These are phyloP conservation scores for Platanthera guangdongensis DNA, from an alignment of 106 monocot species.

Conservation along the genomic window DNA sequence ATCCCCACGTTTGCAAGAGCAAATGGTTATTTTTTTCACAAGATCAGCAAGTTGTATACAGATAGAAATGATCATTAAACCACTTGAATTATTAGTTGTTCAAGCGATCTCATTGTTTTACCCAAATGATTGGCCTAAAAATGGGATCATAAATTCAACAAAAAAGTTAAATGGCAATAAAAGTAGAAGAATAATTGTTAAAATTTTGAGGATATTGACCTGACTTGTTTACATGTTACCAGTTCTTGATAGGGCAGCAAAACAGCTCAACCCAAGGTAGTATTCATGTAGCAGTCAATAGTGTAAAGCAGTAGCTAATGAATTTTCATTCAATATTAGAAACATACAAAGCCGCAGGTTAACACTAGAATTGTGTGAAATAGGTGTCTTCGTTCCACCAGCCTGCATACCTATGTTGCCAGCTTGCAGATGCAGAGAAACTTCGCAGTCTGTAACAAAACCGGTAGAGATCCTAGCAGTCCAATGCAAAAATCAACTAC, in stretches of 20 bases:
- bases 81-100: neutral
- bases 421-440: no score
- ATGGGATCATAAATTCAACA: no score
- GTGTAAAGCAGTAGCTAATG: neutral
- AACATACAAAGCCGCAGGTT: neutral
- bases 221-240: neutral
- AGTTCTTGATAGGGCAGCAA: neutral
- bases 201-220: no score
- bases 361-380: conserved; percentile 3
- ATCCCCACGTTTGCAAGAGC: neutral
- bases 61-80: neutral
- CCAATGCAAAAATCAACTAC: no score
- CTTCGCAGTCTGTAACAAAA: no score
- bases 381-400: neutral
- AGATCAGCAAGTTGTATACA: neutral
- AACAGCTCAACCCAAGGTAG: neutral
- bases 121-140: neutral
- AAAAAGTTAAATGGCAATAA: no score
- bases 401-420: no score
- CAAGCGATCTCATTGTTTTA: neutral
- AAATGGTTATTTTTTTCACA: neutral
- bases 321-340: conserved; percentile 2
- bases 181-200: no score
- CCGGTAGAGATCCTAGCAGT: no score
- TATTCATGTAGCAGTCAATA: neutral